A percentile compares a stretch with the other conserved stretches of the same genome.
Conservation (phyloP, 345 rosid genomes). For the Toxicodendron radicans region DNA sequence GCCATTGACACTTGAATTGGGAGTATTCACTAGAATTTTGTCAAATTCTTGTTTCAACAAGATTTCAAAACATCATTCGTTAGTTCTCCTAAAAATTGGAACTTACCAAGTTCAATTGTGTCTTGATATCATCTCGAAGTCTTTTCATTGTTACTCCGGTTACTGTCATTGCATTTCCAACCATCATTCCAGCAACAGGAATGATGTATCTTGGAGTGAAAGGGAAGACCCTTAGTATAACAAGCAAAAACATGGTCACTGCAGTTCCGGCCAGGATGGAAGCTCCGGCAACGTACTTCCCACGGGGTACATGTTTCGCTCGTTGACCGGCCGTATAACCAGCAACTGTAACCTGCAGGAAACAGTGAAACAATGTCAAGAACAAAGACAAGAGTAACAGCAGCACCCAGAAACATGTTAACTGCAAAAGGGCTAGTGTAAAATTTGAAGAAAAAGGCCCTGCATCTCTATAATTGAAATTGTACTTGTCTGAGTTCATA, state of each 20-base stretch:
- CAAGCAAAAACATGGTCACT: constrained; percentile 65
- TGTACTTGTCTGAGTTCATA: too few species aligned
- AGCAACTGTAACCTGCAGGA: constrained; percentile 66
- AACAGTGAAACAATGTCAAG: background rate
- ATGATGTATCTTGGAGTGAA: constrained; percentile 91
- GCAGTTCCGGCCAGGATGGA: constrained; percentile 71
- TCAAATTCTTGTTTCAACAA: background rate
- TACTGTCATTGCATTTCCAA: constrained; percentile 90
- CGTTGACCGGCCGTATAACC: constrained; percentile 87
- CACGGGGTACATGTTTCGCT: constrained; percentile 80
- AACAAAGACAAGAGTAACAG: background rate
- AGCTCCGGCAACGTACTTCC: constrained; percentile 69
- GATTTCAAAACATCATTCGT: background rate
- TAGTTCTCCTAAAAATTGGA: background rate
- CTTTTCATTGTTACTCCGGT: constrained; percentile 95
- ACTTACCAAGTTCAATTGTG: constrained; percentile 64
- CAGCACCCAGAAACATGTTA: background rate
- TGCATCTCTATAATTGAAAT: background rate
- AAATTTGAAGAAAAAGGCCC: background rate
- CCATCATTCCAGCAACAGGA: constrained; percentile 94
- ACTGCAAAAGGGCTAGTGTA: background rate
- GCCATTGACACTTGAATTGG: background rate
- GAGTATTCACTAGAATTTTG: background rate
- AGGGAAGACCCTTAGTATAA: constrained; percentile 73
- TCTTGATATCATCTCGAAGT: constrained; percentile 79